phyloP scores from a whole-genome alignment of 1,284 basidiomycete species.

The Trichosporon sp. region DNA sequence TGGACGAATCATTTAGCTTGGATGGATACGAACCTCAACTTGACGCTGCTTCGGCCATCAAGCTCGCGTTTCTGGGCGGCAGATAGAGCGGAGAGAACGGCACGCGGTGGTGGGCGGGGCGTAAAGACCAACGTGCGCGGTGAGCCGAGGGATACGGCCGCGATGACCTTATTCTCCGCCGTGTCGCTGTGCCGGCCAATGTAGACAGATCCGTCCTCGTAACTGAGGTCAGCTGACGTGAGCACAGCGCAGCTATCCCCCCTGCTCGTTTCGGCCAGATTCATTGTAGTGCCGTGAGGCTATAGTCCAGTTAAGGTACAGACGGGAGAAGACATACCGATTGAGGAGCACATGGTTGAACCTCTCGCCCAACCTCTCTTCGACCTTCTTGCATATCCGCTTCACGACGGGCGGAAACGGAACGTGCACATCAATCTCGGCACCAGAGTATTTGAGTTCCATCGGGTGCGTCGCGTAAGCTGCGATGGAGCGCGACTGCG shows the following conservation, averaged over 20 bases:
- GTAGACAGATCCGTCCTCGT: constrained; percentile 6
- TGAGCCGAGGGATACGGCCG: constrained; percentile 60
- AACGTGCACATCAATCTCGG: constrained; percentile 57
- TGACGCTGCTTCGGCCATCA: constrained; percentile 37
- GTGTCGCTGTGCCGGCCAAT: constrained; percentile 43
- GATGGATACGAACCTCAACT: constrained; percentile 45
- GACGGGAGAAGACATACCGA: constrained; percentile 45
- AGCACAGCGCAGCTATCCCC: too few relatives aligned
- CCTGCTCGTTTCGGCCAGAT: too few relatives aligned
- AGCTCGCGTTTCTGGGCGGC: constrained; percentile 21
- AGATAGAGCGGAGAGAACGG: neutral
- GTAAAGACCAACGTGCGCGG: constrained; percentile 60
- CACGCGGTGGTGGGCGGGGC: constrained; percentile 46
- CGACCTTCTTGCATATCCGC: constrained; percentile 55
- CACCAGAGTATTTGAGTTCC: constrained; percentile 59
- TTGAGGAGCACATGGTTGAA: constrained; percentile 64
- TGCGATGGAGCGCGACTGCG: constrained; percentile 60
- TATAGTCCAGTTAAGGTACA: too few relatives aligned
- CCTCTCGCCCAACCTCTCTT: constrained; percentile 55
- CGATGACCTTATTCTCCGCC: constrained; percentile 59
- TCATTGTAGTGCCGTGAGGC: too few relatives aligned
- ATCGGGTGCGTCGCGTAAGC: constrained; percentile 58
- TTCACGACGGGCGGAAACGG: constrained; percentile 57
- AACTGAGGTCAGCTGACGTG: constrained; percentile 22
- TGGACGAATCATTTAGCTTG: too few relatives aligned